phyloP scores from a whole-genome alignment of 805 yeast species.

The Candida dajiaensis region DNA sequence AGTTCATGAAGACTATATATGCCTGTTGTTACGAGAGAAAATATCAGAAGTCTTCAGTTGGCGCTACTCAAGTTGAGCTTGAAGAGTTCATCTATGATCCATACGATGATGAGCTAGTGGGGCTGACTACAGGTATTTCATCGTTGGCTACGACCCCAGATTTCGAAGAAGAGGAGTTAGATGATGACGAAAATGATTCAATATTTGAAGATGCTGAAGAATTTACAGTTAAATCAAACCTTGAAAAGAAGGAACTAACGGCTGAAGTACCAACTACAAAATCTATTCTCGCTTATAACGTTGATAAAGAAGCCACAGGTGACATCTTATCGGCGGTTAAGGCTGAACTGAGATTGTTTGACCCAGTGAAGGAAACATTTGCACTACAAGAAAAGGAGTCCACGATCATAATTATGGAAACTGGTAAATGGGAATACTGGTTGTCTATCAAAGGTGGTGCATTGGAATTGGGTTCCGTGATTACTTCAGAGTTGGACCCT shows the following conservation, averaged over 20 bases:
- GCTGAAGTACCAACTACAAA: background rate
- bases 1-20: slow-evolving; percentile 56
- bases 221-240: slow-evolving; percentile 20
- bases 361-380: slow-evolving; percentile 44
- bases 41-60: slow-evolving; percentile 47
- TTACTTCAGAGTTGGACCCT: slow-evolving; percentile 54
- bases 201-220: slow-evolving; percentile 28
- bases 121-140: slow-evolving; percentile 6
- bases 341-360: slow-evolving; percentile 47
- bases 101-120: slow-evolving; percentile 9
- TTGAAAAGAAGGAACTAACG: background rate
- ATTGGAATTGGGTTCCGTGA: slow-evolving; percentile 31
- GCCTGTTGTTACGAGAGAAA: slow-evolving; percentile 74
- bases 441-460: slow-evolving; percentile 36
- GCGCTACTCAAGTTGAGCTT: slow-evolving; percentile 42
- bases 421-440: slow-evolving; percentile 47
- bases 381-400: slow-evolving; percentile 32
- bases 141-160: slow-evolving; percentile 1
- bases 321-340: slow-evolving; percentile 11
- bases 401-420: slow-evolving; percentile 35
- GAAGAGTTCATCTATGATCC: slow-evolving; percentile 48
- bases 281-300: background rate
- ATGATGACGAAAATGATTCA: slow-evolving; percentile 25
- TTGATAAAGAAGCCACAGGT: slow-evolving; percentile 24
- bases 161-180: slow-evolving; percentile 13